Evolutionary conservation across 352 stramenopile species (phyloP), one percentile per base, ranked within the genome.

Genomic region (Aphanomyces cochlioides): DNA sequence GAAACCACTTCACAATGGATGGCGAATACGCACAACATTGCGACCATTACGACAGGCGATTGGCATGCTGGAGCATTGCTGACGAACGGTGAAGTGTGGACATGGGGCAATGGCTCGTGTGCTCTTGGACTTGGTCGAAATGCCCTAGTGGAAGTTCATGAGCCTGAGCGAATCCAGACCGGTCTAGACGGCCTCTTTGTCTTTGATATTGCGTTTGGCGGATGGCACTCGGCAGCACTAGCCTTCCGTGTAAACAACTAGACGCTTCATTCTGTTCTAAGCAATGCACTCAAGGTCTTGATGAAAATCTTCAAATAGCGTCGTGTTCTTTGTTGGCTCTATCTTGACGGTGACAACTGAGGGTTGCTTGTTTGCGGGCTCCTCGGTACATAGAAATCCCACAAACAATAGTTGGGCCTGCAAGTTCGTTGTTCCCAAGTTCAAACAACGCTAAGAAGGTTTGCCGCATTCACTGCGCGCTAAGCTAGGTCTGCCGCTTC

Each of bases 161-260:
- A 19, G 17, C 40, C 59, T 13, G 37, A 56, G 28, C 59, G 54
- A 58, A 56, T 70, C 37, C 53, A 34, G 6, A 7, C 5, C 3
- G 64, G 64, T 7, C 64, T 70, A 21, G 47, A 70, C n/a, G 47
- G 40, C 17, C 40, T 70, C 39, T 70, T 63, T 63, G 64, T 63
- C 17, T 64, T 60, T 63, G 64, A 61, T 21, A 54, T 70, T 41
- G 47, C 36, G 36, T 70, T 70, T 41, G 39, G 63, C 3, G 63
- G 63, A 13, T 69, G 63, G 63, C 63, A 69, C 28, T 69, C 63
- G 17, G 63, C 63, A 37, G 63, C 63, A n/a, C 63, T 69, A 37
- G 63, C 63, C 12, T 50, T 69, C 37, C 50, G 50, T 28, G 28
- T 28, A 28, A 28, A 28, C 28, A 28, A 28, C 28, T 28, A 28